Evolutionary conservation across 2,329 filamentous ascomycete species (phyloP), one percentile per base, ranked within the genome.

Genomic region (Fusarium brachygibbosum): DNA sequence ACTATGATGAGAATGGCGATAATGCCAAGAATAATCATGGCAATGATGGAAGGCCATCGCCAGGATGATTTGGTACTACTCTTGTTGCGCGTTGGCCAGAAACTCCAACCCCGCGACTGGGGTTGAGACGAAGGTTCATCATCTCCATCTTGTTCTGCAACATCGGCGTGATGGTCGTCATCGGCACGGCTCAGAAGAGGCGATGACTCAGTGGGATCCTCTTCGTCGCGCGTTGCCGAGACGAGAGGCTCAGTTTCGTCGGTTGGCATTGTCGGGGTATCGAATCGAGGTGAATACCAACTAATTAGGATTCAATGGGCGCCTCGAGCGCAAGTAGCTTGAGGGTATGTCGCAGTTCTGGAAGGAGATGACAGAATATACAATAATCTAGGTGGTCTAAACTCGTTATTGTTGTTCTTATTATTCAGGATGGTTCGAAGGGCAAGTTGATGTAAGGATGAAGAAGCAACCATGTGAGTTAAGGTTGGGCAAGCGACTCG

Each of bases 31-130:
- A 91, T 59, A 2, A 85, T 71, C 65, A 97, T 87, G 31, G 94
- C 91, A 37, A 97, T 84, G 32, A 93, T 83, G 37, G 91, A 95
- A 11, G 93, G 91, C 93, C 93, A 97, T 81, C 90, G 70, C 70
- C 70, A 69, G 51, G 63, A 70, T 28, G 69, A 68, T 50, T 63
- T 75, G 23, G 80, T 75, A 29, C 34, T 59, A 8, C 42, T 56
- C 52, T 72, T 64, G 49, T 68, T 63, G 40, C 70, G 41, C 37
- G 53, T 59, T 29, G 67, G 45, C 74, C 74, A 76, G 58, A 68
- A 58, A 34, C 54, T 58, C 70, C 72, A 74, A 16, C 60, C 45
- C 51, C 32, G 57, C 8, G 62, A 16, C 23, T 60, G 45, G n/a
- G 63, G 42, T 37, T 65, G 58, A n/a, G 32, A 11, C 8, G 40